phyloP scores from a whole-genome alignment of 495 filamentous ascomycete species.

The Filosporella fistucella region DNA sequence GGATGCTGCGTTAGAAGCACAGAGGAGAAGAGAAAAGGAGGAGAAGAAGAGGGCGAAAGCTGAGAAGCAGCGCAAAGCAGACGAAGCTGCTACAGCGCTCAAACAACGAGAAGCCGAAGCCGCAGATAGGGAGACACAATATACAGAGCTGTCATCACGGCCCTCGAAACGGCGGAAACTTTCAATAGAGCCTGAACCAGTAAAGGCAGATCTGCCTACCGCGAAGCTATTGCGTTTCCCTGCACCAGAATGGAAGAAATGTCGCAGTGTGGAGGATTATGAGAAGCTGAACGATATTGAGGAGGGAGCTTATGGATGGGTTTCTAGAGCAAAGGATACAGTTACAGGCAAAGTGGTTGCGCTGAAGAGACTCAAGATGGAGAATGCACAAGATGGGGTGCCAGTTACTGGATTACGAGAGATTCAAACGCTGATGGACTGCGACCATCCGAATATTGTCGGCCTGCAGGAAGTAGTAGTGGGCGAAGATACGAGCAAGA shows the following conservation, averaged over 20 bases:
- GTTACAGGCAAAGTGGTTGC: conserved; percentile 84
- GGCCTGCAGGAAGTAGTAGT: conserved; percentile 81
- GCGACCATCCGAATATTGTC: conserved; percentile 71
- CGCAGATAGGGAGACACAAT: conserved; percentile 37
- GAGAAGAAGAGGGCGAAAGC: conserved; percentile 81
- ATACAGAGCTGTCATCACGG: conserved; percentile 31
- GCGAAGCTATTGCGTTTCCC: conserved; percentile 64
- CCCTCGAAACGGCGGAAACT: conserved; percentile 54
- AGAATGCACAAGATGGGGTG: conserved; percentile 76
- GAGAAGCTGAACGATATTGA: conserved; percentile 95
- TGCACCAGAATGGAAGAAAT: conserved; percentile 62
- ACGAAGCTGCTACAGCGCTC: conserved; percentile 33
- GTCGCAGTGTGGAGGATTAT: conserved; percentile 82
- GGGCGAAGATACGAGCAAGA: conserved; percentile 55
- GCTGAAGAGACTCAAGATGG: conserved; percentile 92
- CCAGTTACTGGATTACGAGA: conserved; percentile 91
- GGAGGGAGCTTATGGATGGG: conserved; percentile 93
- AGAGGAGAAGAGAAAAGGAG: conserved; percentile 82
- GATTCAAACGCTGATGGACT: conserved; percentile 57
- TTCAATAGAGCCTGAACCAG: conserved; percentile 17
- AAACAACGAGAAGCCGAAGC: conserved; percentile 34
- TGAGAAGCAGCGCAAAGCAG: conserved; percentile 73
- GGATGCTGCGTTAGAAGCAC: conserved; percentile 65
- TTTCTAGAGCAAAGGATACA: conserved; percentile 77
- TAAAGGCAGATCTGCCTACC: conserved; percentile 28